Base-by-base conservation (phyloP, 345 rosid genomes). In the Noccaea caerulescens region DNA sequence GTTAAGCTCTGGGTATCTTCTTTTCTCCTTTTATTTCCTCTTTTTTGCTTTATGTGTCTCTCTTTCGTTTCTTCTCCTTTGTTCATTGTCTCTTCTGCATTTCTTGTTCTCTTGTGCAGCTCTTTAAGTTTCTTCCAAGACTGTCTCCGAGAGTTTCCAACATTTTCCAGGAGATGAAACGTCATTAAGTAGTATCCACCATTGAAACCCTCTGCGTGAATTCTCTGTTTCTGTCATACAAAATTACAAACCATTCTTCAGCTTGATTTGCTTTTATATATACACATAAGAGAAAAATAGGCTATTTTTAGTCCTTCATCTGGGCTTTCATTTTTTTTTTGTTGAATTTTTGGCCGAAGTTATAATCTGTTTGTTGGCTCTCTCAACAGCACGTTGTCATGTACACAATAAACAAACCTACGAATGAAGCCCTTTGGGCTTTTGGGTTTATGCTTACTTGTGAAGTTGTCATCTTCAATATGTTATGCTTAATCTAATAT, bases 1-100 rank as follows among this genome's bases (percentile, higher is more conserved):
- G 89, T 87, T 74, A 91, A 89, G 82, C 90, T 87, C 72, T 93
- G 97, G 96, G 98, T 93, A 91, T 12, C 85, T 73, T 77, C 51
- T 69, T 38, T 18, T 38, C 58, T 41, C 45, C 63, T 63, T 47
- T 69, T 11, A n/a, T 7, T 10, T 13, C 33, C n/a, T 46, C 49
- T 39, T 51, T 50, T 25, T 37, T 6, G 42, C 44, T 25, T 13
- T 58, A 0, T 52, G 12, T 13, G 55, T 38, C 46, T 50, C 23
- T 13, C 37, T 20, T 39, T 32, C 38, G 30, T n/a, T 57, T 49
- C 44, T 7, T 45, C 49, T 36, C 16, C 51, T 54, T 59, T 25
- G 27, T 58, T 53, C 12, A 23, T 43, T 2, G 42, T 67, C 39
- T 41, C 65, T 44, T 63, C 38, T 18, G 53, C 38, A n/a, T 32